These are phyloP conservation scores for Acer negundo DNA, from an alignment of 345 rosid species.

Conservation along the genomic window DNA sequence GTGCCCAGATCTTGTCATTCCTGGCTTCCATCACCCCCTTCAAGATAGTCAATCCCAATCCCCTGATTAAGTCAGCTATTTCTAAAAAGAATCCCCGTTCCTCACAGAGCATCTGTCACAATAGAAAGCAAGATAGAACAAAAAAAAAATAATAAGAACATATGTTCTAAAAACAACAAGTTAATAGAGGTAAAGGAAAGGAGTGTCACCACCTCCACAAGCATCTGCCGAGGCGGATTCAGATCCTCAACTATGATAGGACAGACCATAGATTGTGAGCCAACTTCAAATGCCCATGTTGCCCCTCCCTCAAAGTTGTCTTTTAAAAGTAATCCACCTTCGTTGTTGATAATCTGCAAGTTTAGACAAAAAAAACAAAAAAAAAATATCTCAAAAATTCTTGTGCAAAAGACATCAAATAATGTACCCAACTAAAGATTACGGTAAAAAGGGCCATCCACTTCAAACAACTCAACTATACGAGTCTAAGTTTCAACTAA, in stretches of 20 bases:
- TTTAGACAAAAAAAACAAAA: conserved; percentile 10
- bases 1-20: conserved; percentile 86
- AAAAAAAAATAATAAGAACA: neutral
- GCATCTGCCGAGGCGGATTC: conserved; percentile 85
- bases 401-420: neutral
- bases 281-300: conserved; percentile 98
- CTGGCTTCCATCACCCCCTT: conserved; percentile 90
- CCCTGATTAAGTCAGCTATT: conserved; percentile 86
- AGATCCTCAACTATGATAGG: conserved; percentile 97
- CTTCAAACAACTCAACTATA: neutral
- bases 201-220: conserved; percentile 66
- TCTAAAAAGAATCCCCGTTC: conserved; percentile 93
- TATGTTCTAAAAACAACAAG: conserved; percentile 4
- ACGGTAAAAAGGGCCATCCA: neutral
- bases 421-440: neutral
- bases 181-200: conserved; percentile 4
- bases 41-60: conserved; percentile 92
- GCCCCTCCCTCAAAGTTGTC: conserved; percentile 87
- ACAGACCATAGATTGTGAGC: conserved; percentile 80
- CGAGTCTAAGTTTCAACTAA: neutral
- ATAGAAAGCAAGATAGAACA: conserved; percentile 2
- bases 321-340: conserved; percentile 50
- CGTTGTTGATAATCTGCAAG: conserved; percentile 60
- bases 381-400: conserved; percentile 11
- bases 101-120: conserved; percentile 88